Evolutionary conservation across 371 early-diverging fungal species (phyloP).

Genomic region (Syncephalastrum racemosum): DNA sequence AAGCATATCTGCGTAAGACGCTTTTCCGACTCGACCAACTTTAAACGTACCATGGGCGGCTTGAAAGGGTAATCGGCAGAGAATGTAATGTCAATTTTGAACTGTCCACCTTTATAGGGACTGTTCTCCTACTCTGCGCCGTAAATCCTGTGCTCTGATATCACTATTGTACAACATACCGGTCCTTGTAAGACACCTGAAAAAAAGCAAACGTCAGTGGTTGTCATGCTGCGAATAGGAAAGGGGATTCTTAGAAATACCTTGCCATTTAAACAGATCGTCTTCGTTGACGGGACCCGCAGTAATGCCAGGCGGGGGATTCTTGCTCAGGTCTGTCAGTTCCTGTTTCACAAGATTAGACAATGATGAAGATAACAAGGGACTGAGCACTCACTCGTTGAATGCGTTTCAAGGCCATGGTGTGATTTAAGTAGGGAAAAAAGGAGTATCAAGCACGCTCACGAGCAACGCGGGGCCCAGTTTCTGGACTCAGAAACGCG

Average conservation of each 20-base stretch:
- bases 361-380: no score
- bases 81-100: conserved; percentile 80
- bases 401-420: conserved; percentile 52
- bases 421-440: background rate
- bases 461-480: no score
- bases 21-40: conserved; percentile 1
- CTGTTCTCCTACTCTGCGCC: conserved; percentile 38
- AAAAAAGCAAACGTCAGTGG: background rate
- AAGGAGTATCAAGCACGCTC: no score
- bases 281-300: conserved; percentile 66
- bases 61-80: conserved; percentile 91
- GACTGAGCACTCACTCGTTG: conserved; percentile 28
- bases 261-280: conserved; percentile 82
- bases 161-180: conserved; percentile 15
- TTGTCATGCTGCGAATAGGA: background rate
- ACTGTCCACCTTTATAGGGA: conserved; percentile 85
- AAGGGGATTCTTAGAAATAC: conserved; percentile 26
- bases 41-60: conserved; percentile 74
- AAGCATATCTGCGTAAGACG: background rate
- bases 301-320: conserved; percentile 64
- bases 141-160: background rate
- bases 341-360: conserved; percentile 49
- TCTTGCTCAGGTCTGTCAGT: conserved; percentile 66
- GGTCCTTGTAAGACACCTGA: conserved; percentile 37
- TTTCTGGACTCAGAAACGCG: no score